Evolutionary conservation across 768 basidiomycete species (phyloP).

Genomic region (Russula earlei): DNA sequence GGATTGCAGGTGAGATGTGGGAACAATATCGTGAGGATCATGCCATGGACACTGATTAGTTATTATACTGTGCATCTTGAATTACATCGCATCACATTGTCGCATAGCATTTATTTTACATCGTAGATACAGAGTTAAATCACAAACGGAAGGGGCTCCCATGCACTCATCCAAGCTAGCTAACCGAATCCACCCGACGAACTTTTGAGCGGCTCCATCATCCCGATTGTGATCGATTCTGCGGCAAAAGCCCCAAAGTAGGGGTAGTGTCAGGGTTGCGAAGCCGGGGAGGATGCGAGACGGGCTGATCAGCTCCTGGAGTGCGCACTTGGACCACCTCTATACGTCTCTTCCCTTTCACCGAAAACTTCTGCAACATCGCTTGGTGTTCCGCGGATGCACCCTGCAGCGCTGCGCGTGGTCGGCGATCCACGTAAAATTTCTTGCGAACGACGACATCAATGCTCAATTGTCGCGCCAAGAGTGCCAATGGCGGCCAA

Average conservation of each 20-base stretch:
- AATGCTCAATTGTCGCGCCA: constrained; percentile 1
- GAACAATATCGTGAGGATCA: no score
- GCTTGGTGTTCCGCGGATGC: constrained; percentile 83
- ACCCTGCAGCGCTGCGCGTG: constrained; percentile 70
- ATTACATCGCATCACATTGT: no score
- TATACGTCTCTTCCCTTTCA: constrained; percentile 37
- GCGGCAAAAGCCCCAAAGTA: no score
- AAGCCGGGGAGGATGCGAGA: no score
- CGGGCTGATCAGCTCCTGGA: constrained; percentile 55
- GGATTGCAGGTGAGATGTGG: neutral
- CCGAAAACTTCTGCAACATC: constrained; percentile 51
- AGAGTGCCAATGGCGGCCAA: constrained; percentile 19
- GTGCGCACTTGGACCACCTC: constrained; percentile 57
- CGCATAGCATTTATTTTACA: no score
- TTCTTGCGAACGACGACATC: neutral
- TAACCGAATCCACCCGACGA: no score
- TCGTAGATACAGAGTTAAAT: no score
- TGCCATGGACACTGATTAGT: no score
- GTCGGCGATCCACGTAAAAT: neutral
- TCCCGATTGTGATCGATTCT: constrained; percentile 93
- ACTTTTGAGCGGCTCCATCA: constrained; percentile 75
- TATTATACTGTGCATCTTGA: no score
- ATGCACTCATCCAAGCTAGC: no score
- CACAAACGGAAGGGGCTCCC: no score
- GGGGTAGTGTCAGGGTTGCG: no score